Evolutionary conservation across 2,329 filamentous ascomycete genomes (phyloP), one percentile per base, ranked within the genome.

Genomic region (Botryotinia globosa): DNA sequence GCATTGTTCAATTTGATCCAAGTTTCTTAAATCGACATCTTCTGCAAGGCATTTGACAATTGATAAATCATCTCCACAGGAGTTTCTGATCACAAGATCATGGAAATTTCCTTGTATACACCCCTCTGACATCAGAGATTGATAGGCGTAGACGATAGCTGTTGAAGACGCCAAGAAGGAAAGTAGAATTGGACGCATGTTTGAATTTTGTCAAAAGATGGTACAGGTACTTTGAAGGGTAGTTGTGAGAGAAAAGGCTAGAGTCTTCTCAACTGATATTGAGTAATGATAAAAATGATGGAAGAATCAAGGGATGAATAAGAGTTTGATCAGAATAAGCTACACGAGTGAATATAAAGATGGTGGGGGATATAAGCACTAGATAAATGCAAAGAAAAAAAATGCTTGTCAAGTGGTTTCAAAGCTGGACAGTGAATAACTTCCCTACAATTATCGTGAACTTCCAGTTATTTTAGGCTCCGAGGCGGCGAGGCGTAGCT

Each of bases 1-100:
- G 59, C 78, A 80, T 69, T 74, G 69, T 58, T 76, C 74, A 25
- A 79, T 74, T 37, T 76, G 73, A 42, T 75, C 71, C 56, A 77
- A 54, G 5, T 63, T 58, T 37, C 74, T 58, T 5, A 77, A 68
- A 68, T 76, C 73, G 32, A 74, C 69, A 37, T 71, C 66, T 64
- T 59, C 39, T 25, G 42, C 58, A 16, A 79, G 74, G 72, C 78
- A 79, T 73, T 73, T 69, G 34, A 74, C 67, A 54, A 79, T 75
- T 22, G 42, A 66, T 22, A 74, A 59, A 37, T 73, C 61, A 42
- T 74, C 62, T 22, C 76, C 77, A 72, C 78, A 79, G 25, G 76
- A 72, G 66, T 73, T 75, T 45, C 73, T 74, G 5, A 71, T 67
- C 32, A 75, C 73, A 20, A 78, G 69, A 25, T 75, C 77, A 16